A percentile compares a stretch with the other conserved stretches of the same genome.
phyloP scores from a whole-genome alignment of 2,329 filamentous ascomycete species.

The Colletotrichum tropicicola region DNA sequence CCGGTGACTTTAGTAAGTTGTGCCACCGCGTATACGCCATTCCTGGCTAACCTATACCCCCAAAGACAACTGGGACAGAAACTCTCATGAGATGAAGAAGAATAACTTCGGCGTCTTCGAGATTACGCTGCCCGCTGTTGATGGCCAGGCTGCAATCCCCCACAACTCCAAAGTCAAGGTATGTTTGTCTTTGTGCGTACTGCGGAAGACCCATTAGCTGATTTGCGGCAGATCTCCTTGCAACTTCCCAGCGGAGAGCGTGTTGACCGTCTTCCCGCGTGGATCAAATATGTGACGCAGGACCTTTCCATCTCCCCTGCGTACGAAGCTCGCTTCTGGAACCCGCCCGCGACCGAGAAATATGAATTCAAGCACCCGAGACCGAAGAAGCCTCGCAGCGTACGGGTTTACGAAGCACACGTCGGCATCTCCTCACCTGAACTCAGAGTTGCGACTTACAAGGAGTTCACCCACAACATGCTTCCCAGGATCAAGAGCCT shows the following conservation, averaged over 20 bases:
- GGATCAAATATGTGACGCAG: constrained; percentile 98
- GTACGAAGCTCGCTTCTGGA: constrained; percentile 98
- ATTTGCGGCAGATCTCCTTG: constrained; percentile 76
- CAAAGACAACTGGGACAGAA: constrained; percentile 84
- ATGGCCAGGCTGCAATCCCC: constrained; percentile 81
- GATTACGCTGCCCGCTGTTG: constrained; percentile 75
- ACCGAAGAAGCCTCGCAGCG: constrained; percentile 84
- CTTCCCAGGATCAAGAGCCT: constrained; percentile 88
- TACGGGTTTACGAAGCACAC: constrained; percentile 98
- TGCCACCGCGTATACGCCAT: not conserved
- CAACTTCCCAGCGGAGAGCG: constrained; percentile 80
- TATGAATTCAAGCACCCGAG: constrained; percentile 87
- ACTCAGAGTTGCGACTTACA: constrained; percentile 89
- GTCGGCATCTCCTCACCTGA: constrained; percentile 97
- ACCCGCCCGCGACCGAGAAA: constrained; percentile 78
- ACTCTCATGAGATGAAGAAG: constrained; percentile 87
- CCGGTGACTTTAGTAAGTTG: constrained; percentile 94
- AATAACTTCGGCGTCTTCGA: constrained; percentile 89
- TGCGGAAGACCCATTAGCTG: not conserved
- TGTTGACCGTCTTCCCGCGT: constrained; percentile 89
- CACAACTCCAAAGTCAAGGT: constrained; percentile 98
- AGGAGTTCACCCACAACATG: constrained; percentile 94
- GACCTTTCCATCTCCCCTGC: constrained; percentile 88
- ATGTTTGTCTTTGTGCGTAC: constrained; percentile 33
- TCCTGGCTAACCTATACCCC: not conserved